phyloP scores from a whole-genome alignment of 2,329 filamentous ascomycete genomes.

The Alternaria dauci region DNA sequence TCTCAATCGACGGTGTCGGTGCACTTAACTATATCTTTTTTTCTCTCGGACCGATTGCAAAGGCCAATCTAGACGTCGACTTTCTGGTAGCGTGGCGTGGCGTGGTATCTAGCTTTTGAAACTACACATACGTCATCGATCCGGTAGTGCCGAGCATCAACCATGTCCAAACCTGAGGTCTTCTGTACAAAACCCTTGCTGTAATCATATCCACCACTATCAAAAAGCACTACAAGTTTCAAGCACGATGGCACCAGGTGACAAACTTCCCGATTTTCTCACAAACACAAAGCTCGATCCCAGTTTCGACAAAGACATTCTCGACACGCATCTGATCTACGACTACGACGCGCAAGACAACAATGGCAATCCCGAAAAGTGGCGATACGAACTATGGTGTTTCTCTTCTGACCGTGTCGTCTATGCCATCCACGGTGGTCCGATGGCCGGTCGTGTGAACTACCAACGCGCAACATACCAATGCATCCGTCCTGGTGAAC shows the following conservation, averaged over 20 bases:
- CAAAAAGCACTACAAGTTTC: neutral
- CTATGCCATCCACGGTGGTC: conserved; percentile 67
- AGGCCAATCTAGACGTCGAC: neutral
- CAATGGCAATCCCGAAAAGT: conserved; percentile 63
- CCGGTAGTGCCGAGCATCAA: neutral
- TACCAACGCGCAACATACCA: conserved; percentile 66
- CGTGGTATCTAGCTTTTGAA: neutral
- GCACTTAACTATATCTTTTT: neutral
- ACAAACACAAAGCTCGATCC: conserved; percentile 39
- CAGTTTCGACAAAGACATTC: conserved; percentile 61
- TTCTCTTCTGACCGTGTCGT: conserved; percentile 63
- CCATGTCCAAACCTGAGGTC: neutral
- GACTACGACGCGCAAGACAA: conserved; percentile 62
- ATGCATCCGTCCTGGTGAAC: conserved; percentile 65
- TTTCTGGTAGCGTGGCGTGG: neutral
- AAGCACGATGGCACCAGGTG: conserved; percentile 32
- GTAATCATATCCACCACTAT: neutral
- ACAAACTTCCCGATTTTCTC: conserved; percentile 34
- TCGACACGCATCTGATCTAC: conserved; percentile 64
- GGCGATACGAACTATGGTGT: conserved; percentile 70
- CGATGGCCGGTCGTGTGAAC: conserved; percentile 59
- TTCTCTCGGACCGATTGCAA: neutral
- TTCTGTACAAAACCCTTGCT: neutral
- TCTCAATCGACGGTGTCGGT: neutral
- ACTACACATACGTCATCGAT: conserved; percentile 9